Percentiles rank a stretch among this genome's conserved stretches.
Conservation (phyloP, 192 early-diverging fungal genomes). For the Coemansia interrupta region DNA sequence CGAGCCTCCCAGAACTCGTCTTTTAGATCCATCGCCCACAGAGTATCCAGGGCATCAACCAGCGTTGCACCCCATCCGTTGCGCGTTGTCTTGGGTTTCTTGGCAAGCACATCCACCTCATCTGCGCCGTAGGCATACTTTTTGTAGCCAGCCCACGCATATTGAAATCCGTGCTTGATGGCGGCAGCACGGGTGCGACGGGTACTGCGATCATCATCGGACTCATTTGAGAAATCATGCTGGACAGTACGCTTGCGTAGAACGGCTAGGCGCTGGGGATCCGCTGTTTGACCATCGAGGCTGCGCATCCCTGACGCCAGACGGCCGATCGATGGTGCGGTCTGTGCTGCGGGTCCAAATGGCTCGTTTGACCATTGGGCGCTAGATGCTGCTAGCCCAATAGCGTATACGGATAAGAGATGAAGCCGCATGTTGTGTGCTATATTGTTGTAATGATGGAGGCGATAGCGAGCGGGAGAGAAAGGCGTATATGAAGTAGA, state of each 20-base stretch:
- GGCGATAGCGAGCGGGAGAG: no score
- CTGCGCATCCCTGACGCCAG: constrained; percentile 10
- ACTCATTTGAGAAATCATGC: constrained; percentile 31
- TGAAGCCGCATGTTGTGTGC: constrained; percentile 11
- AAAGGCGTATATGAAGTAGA: no score
- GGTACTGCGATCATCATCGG: constrained; percentile 15
- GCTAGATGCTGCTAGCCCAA: constrained; percentile 5
- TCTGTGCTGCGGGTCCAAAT: background rate
- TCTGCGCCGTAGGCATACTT: constrained; percentile 79
- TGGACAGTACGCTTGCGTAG: constrained; percentile 36
- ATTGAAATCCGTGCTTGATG: constrained; percentile 60
- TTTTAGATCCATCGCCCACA: constrained; percentile 72
- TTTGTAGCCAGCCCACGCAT: constrained; percentile 76
- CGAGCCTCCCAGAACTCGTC: constrained; percentile 72
- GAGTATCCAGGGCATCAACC: constrained; percentile 83
- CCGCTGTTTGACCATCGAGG: constrained; percentile 19
- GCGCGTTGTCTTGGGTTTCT: constrained; percentile 43
- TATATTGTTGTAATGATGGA: no score
- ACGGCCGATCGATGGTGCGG: background rate
- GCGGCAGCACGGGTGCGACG: constrained; percentile 40
- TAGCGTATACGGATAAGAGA: constrained; percentile 11
- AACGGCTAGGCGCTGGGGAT: constrained; percentile 5
- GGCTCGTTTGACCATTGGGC: constrained; percentile 1
- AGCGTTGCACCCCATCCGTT: constrained; percentile 79
- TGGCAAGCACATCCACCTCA: constrained; percentile 52